A percentile compares a stretch with the other conserved stretches of the same genome.
Evolutionary conservation across 2,329 filamentous ascomycete genomes (phyloP).

Genomic region (Phyllachora maydis): DNA sequence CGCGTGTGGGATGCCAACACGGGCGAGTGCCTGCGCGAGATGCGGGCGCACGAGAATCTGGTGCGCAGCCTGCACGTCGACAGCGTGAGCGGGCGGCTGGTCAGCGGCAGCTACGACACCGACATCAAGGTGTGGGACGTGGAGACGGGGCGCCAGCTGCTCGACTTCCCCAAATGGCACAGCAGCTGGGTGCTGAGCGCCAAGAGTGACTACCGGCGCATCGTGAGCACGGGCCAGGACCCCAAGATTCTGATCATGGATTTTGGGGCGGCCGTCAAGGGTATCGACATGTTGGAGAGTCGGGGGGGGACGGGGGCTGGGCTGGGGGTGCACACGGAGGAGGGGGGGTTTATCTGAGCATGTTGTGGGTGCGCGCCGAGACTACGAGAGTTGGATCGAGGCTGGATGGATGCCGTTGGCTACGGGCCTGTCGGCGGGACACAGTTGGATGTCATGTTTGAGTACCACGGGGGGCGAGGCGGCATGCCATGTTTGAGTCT

Average conservation of each 20-base stretch:
- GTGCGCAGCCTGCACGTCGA: slow-evolving; percentile 87
- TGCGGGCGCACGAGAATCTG: slow-evolving; percentile 65
- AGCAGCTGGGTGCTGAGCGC: slow-evolving; percentile 92
- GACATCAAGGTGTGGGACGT: slow-evolving; percentile 92
- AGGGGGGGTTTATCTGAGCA: too few relatives aligned
- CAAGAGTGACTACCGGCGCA: slow-evolving; percentile 85
- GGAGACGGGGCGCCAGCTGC: slow-evolving; percentile 53
- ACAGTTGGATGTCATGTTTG: too few relatives aligned
- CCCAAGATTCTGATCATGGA: slow-evolving; percentile 85
- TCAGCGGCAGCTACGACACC: slow-evolving; percentile 87
- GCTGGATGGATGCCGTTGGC: too few relatives aligned
- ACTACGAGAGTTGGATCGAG: too few relatives aligned
- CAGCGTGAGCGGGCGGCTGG: slow-evolving; percentile 61
- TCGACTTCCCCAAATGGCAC: slow-evolving; percentile 88
- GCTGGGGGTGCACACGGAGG: too few relatives aligned
- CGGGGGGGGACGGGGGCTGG: neutral
- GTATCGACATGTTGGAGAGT: slow-evolving; percentile 38
- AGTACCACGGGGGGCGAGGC: too few relatives aligned
- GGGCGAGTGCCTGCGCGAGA: slow-evolving; percentile 61
- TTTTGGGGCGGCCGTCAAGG: slow-evolving; percentile 47
- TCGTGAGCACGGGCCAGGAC: slow-evolving; percentile 89
- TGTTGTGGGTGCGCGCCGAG: too few relatives aligned
- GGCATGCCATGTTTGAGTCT: too few relatives aligned
- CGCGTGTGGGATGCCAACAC: slow-evolving; percentile 92
- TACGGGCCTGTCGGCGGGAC: too few relatives aligned